Base-by-base conservation (phyloP, 805 yeast species). In the Wickerhamiella musiphila region DNA sequence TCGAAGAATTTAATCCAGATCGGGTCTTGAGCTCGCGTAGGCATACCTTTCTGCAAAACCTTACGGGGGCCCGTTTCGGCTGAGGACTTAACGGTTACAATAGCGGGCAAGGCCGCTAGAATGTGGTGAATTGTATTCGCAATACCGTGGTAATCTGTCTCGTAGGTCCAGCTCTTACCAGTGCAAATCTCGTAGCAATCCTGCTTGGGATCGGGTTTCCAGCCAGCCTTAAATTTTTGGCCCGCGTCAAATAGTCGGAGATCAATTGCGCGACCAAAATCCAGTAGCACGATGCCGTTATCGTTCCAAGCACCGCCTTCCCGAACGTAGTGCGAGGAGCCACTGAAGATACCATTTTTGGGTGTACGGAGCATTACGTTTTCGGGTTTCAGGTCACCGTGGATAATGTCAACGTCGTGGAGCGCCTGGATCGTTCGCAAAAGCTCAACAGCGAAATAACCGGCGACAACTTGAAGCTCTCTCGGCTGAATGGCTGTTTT, bases 321-420 rank as follows among this genome's bases (percentile, higher is more conserved):
- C 7, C 30, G 22, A 45, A 1, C 43, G 35, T 60, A 64, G 12
- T 30, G 7, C 33, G 38, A 22, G 32, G 34, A 24, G 35, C 41
- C 31, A 28, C 31, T 21, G 40, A 52, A 21, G 35, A 31, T 37
- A 4, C 40, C 44, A 1, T 37, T 40, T 18, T 45, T 35, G 11
- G 57, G 54, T 25, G 77, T 60, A 24, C 77, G 53, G 0, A 81
- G 47, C 92, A 83, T 77, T 41, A 90, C 78, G 48, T 82, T 83
- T 40, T 78, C 93, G 0, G 93, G 75, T 47, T 77, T 78, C 33
- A 83, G 52, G 49, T 83, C 93, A 2, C 93, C 92, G 54, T 83
- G 94, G 9, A 83, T 59, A 1, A 83, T 70, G 0, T 74, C 74
- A 11, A 65, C 52, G 0, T 52, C 49, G 46, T 83, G 94, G n/a